A percentile compares a stretch with the other conserved stretches of the same genome.
Evolutionary conservation across 1,139 yeast species (phyloP).

Genomic region (Zygosaccharomyces sapae): DNA sequence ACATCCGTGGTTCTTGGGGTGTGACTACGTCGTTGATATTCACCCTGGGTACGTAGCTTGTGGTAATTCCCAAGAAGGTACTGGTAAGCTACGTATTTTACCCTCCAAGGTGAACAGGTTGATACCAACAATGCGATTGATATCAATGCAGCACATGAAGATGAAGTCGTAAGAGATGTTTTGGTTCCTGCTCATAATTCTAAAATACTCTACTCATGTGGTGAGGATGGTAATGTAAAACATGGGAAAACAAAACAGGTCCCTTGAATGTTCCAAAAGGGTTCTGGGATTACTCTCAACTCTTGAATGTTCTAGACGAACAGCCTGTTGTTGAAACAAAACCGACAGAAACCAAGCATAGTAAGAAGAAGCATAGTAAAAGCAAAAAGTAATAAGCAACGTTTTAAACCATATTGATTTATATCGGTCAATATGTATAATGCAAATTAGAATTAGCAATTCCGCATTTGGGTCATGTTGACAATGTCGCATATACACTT

Average conservation of each 20-base stretch:
- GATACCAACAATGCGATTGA: slow-evolving; percentile 39
- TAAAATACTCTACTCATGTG: slow-evolving; percentile 61
- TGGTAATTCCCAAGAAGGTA: slow-evolving; percentile 58
- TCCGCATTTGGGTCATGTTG: too few species aligned
- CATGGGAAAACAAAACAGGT: slow-evolving; percentile 50
- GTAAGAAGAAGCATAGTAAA: slow-evolving; percentile 8
- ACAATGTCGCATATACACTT: too few species aligned
- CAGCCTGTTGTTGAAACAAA: slow-evolving; percentile 4
- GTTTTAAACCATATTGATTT: slow-evolving; percentile 13
- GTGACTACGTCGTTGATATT: slow-evolving; percentile 82
- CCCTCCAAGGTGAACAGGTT: slow-evolving; percentile 56
- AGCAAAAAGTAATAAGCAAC: slow-evolving; percentile 4
- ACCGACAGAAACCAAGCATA: slow-evolving; percentile 1
- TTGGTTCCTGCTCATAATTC: slow-evolving; percentile 41
- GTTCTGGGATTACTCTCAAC: slow-evolving; percentile 32
- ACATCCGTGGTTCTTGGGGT: slow-evolving; percentile 68
- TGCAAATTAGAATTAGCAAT: too few species aligned
- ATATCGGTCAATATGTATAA: too few species aligned
- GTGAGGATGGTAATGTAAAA: slow-evolving; percentile 79
- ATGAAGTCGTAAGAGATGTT: slow-evolving; percentile 77
- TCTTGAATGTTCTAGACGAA: slow-evolving; percentile 21
- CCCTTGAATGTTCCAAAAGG: slow-evolving; percentile 28
- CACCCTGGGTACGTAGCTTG: slow-evolving; percentile 63
- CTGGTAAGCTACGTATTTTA: slow-evolving; percentile 42
- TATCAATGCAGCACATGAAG: slow-evolving; percentile 71